Conservation (phyloP, 805 yeast species). For the Kazachstania kunashirensis region DNA sequence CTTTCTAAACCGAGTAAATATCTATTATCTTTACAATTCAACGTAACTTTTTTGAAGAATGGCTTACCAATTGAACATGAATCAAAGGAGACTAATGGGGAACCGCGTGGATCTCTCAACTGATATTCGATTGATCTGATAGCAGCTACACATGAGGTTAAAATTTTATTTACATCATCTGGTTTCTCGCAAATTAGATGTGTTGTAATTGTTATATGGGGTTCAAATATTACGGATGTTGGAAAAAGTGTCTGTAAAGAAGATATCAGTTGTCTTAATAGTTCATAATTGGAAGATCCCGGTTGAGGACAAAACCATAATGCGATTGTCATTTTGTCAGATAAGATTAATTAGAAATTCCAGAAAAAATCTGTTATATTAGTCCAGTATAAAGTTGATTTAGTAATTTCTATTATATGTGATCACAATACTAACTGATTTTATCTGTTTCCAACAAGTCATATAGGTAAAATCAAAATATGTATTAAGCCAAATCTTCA, state of each 20-base stretch:
- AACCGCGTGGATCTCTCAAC: conserved; percentile 6
- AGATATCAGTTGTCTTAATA: conserved; percentile 48
- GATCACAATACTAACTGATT: no score
- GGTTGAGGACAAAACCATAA: conserved; percentile 69
- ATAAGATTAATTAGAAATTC: no score
- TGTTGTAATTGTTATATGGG: conserved; percentile 71
- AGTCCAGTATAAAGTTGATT: no score
- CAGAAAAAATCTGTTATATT: no score
- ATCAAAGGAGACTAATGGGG: conserved; percentile 18
- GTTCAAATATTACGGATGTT: conserved; percentile 58
- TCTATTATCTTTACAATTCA: conserved; percentile 22
- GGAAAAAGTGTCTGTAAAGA: conserved; percentile 65
- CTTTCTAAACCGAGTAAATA: conserved; percentile 31
- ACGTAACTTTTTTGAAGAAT: conserved; percentile 23
- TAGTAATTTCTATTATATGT: no score
- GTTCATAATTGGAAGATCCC: conserved; percentile 44
- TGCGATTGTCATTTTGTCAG: conserved; percentile 41
- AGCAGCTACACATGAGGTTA: conserved; percentile 49
- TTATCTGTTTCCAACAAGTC: no score
- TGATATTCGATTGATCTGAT: conserved; percentile 30
- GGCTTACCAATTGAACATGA: conserved; percentile 21
- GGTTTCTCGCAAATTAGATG: conserved; percentile 40
- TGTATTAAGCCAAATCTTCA: no score
- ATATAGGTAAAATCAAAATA: no score
- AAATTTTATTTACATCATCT: conserved; percentile 49